A percentile compares a stretch with the other conserved stretches of the same genome.
Conservation (phyloP, 495 filamentous ascomycete species). For the Podospora sp. region DNA sequence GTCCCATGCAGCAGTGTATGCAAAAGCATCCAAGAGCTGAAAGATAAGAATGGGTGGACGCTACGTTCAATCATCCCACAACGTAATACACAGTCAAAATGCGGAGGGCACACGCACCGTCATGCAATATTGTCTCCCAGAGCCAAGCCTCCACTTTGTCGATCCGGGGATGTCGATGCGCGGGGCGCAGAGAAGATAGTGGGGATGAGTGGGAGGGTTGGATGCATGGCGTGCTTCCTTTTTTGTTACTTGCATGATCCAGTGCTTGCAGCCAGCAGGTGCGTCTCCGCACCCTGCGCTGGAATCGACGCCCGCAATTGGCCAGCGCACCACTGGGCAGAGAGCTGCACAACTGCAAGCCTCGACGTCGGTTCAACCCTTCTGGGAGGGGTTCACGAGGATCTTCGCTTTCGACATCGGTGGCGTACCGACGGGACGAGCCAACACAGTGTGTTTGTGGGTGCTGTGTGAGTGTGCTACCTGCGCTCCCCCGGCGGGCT, state of each 20-base stretch:
- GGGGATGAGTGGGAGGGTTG: neutral
- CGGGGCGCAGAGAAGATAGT: too few species aligned
- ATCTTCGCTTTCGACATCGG: neutral
- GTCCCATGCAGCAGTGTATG: neutral
- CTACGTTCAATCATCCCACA: neutral
- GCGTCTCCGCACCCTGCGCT: neutral
- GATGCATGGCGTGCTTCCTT: neutral
- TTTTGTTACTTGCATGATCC: slow-evolving; percentile 5
- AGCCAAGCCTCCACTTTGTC: neutral
- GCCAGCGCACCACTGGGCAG: neutral
- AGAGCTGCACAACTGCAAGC: neutral
- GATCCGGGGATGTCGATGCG: neutral
- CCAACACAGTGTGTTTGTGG: neutral
- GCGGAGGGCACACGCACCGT: too few species aligned
- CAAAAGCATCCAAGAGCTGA: neutral
- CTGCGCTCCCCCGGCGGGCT: neutral
- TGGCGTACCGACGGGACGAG: neutral
- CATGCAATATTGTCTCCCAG: neutral
- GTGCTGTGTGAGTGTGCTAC: neutral
- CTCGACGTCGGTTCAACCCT: neutral
- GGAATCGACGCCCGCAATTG: neutral
- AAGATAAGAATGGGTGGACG: neutral
- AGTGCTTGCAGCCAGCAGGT: neutral
- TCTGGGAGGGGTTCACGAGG: neutral
- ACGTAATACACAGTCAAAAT: neutral